phyloP scores from a whole-genome alignment of 768 basidiomycete genomes.

The Hypholoma sublateritium region DNA sequence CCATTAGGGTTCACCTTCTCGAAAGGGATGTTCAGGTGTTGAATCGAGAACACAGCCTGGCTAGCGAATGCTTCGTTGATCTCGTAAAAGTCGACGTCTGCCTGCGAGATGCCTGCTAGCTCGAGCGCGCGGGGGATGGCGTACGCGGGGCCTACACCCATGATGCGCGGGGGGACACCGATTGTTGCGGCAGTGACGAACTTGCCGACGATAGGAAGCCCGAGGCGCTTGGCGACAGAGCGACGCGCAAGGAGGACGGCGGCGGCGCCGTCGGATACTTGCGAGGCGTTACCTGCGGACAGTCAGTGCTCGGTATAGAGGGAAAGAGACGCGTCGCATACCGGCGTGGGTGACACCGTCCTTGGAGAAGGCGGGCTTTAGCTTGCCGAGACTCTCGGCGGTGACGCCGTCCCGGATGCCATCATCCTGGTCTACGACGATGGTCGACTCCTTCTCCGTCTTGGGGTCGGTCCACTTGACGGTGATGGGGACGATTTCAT shows the following conservation, averaged over 20 bases:
- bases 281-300: conserved; percentile 68
- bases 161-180: conserved; percentile 85
- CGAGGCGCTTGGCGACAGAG: conserved; percentile 76
- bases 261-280: conserved; percentile 91
- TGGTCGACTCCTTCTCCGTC: conserved; percentile 63
- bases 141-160: conserved; percentile 90
- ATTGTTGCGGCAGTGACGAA: conserved; percentile 68
- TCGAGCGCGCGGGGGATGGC: conserved; percentile 79
- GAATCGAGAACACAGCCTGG: conserved; percentile 73
- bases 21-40: conserved; percentile 67
- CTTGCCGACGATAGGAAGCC: conserved; percentile 87
- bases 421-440: conserved; percentile 79
- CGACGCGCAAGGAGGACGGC: conserved; percentile 84
- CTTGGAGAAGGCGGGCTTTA: conserved; percentile 84
- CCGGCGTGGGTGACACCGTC: conserved; percentile 77
- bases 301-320: not conserved
- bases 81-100: conserved; percentile 88
- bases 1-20: conserved; percentile 87
- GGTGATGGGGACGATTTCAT: conserved; percentile 81
- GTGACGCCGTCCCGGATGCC: conserved; percentile 88
- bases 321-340: conserved; percentile 14
- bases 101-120: conserved; percentile 58
- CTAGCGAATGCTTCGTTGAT: conserved; percentile 92
- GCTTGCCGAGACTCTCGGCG: conserved; percentile 69
- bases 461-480: conserved; percentile 72